These are phyloP conservation scores for Euphrasia arctica DNA, from an alignment of 305 asterid genomes.

Conservation along the genomic window DNA sequence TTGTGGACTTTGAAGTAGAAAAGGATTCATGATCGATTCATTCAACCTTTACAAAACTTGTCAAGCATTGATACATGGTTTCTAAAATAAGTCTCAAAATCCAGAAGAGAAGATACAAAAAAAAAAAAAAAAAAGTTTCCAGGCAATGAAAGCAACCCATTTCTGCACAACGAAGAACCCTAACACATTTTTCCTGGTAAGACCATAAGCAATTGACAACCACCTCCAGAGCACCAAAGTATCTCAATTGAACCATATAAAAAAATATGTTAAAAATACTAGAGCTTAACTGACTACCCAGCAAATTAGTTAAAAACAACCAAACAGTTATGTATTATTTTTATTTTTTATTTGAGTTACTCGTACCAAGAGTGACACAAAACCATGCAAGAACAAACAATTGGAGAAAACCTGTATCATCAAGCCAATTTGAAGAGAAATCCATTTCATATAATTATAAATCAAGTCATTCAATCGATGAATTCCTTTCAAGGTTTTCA, in stretches of 20 bases:
- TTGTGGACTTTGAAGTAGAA: neutral
- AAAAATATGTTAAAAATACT: neutral
- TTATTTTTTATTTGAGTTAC: neutral
- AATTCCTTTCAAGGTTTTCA: conserved; percentile 8
- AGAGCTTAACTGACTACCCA: conserved; percentile 5
- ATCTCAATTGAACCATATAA: conserved; percentile 29
- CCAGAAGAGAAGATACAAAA: neutral
- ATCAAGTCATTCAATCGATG: conserved; percentile 17
- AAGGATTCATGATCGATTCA: conserved; percentile 4
- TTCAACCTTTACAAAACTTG: conserved; percentile 21
- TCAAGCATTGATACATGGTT: conserved; percentile 9
- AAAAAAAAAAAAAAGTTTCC: conserved; percentile 6
- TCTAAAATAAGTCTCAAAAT: neutral
- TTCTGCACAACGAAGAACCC: conserved; percentile 21
- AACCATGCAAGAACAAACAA: too few species aligned
- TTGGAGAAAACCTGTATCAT: neutral
- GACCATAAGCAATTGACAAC: conserved; percentile 25
- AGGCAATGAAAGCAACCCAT: conserved; percentile 5
- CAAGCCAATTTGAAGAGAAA: neutral
- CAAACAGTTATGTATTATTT: neutral
- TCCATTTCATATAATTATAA: conserved; percentile 13
- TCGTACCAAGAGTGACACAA: neutral
- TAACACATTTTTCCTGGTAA: conserved; percentile 30
- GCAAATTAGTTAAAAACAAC: conserved; percentile 9
- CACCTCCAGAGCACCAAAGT: conserved; percentile 28